Base-by-base conservation (phyloP, 805 yeast genomes). In the Nakazawaea wickerhamii region DNA sequence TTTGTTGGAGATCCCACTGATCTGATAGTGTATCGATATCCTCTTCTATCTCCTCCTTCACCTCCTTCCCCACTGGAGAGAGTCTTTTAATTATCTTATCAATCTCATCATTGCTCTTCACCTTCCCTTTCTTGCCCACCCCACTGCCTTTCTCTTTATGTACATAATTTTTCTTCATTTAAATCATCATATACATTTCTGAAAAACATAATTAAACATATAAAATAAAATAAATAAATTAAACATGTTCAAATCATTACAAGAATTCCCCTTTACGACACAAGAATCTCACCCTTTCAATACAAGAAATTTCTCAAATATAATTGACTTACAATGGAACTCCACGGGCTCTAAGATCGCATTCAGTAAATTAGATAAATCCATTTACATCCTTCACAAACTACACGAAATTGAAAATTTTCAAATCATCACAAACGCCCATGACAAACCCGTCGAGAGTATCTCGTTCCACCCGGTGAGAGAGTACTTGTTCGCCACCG, bases 401-500 rank as follows among this genome's bases (percentile, higher is more conserved):
- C 21, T 30, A 5, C 28, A 27, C 31, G 63, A 57, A 17, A 41
- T 65, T 20, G 53, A 51, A 4, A 73, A 70, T 32, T 63, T 68
- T 2, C 50, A 60, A 13, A 48, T 57, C 9, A 61, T 71, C 8
- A 66, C 65, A 21, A 55, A 59, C 17, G 64, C 71, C 5, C 79
- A 73, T 49, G 49, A 53, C 1, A 57, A 57, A 41, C 63, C 72
- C 2, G 71, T 70, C 17, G 67, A 66, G 40, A 40, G 63, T n/a
- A 50, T 74, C 7, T 40, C 65, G 5, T 75, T 77, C 76, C 63
- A 71, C 46, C 76, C 78, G 0, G 50, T 47, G 30, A 56, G 63
- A 30, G 72, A 68, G 36, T 53, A 55, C 35, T 51, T 63, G 14
- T 68, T 75, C 50, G 73, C 69, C 5, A 61, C 75, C 3, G 74